A percentile compares a stretch with the other conserved stretches of the same genome.
These are phyloP conservation scores for Nemania sp. DNA, from an alignment of 2,329 filamentous ascomycete species.

Conservation along the genomic window DNA sequence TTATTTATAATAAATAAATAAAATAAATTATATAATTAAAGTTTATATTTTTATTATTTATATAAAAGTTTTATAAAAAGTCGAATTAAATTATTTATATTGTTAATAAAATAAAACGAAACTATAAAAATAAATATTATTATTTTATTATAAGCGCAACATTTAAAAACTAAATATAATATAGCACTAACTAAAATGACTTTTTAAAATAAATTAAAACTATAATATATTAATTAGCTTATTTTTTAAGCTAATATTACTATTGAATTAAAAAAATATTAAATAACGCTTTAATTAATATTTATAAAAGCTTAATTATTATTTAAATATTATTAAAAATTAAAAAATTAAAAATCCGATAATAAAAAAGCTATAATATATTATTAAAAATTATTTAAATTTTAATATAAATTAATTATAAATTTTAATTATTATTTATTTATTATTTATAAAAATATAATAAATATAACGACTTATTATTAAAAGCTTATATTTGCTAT, in stretches of 20 bases:
- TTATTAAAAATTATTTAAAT: not conserved
- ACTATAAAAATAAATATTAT: not conserved
- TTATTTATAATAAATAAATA: not conserved
- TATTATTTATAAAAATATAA: not conserved
- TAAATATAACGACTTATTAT: not conserved
- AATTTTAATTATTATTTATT: not conserved
- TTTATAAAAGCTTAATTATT: not conserved
- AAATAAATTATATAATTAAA: not conserved
- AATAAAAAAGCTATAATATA: not conserved
- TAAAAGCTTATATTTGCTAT: not conserved
- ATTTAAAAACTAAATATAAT: not conserved
- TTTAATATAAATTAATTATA: not conserved
- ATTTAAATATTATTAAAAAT: not conserved
- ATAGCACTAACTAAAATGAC: not conserved
- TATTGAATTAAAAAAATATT: not conserved
- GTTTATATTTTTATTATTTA: not conserved
- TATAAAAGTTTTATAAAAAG: not conserved
- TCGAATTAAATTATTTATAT: not conserved
- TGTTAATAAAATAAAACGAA: not conserved
- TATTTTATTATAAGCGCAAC: not conserved
- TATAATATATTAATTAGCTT: not conserved
- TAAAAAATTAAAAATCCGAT: not conserved
- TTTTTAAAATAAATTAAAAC: not conserved
- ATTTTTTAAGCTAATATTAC: not conserved
- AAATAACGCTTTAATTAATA: not conserved